phyloP scores from a whole-genome alignment of 177 flowering plant species.

The Vitis hybrid region DNA sequence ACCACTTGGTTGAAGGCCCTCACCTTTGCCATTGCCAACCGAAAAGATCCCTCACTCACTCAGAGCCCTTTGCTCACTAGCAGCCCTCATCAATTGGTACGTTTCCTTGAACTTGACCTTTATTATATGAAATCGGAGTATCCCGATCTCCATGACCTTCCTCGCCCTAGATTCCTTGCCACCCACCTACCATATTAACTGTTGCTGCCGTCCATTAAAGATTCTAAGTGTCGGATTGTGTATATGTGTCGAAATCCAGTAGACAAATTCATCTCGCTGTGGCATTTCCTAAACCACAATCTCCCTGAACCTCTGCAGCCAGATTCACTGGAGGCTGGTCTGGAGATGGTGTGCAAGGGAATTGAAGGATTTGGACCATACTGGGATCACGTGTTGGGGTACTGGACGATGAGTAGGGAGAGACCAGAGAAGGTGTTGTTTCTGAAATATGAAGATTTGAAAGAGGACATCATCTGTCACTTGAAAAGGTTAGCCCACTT shows the following conservation, averaged over 20 bases:
- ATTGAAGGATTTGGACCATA: constrained; percentile 3
- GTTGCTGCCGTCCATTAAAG: no score
- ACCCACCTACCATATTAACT: constrained; percentile 11
- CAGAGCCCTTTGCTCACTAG: neutral
- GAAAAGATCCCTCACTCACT: neutral
- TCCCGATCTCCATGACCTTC: neutral
- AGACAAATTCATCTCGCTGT: neutral
- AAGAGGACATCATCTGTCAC: constrained; percentile 6
- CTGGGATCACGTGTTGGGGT: constrained; percentile 8
- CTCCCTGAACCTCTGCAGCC: neutral
- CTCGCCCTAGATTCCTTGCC: constrained; percentile 6
- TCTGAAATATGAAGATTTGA: constrained; percentile 20
- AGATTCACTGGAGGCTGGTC: constrained; percentile 3
- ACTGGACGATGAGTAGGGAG: constrained; percentile 13
- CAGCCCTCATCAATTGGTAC: constrained; percentile 1
- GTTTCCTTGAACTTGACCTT: neutral
- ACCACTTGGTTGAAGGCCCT: constrained; percentile 13
- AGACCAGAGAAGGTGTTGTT: constrained; percentile 15
- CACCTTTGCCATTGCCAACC: neutral
- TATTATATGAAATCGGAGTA: neutral
- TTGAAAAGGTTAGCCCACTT: constrained; percentile 18
- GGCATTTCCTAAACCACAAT: neutral
- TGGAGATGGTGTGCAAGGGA: constrained; percentile 12
- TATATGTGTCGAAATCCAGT: constrained; percentile 17
- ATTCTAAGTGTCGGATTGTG: constrained; percentile 6